These are phyloP conservation scores for Annulohypoxylon stygium DNA, from an alignment of 495 filamentous ascomycete species.

Conservation along the genomic window DNA sequence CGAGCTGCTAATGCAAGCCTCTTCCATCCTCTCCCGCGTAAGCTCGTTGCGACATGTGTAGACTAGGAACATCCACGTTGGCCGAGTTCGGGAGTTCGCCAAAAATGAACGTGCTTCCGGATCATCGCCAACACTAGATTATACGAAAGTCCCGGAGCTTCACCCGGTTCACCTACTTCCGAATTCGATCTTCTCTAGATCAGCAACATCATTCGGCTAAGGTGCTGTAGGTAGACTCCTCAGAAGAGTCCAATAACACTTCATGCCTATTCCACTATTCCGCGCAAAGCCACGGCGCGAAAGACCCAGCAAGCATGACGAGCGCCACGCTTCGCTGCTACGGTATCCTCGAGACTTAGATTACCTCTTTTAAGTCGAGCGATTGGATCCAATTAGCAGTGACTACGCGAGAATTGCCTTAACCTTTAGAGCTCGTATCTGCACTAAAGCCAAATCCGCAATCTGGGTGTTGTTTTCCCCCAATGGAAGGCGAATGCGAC, in stretches of 20 bases:
- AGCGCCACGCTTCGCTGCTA: slow-evolving; percentile 12
- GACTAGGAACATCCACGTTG: slow-evolving; percentile 30
- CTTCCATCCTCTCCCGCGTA: slow-evolving; percentile 22
- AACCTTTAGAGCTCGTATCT: slow-evolving; percentile 30
- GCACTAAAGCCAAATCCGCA: slow-evolving; percentile 26
- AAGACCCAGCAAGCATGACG: not conserved
- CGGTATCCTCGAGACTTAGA: slow-evolving; percentile 12
- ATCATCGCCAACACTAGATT: slow-evolving; percentile 26
- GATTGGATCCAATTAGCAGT: slow-evolving; percentile 8
- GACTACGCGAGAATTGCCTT: slow-evolving; percentile 5
- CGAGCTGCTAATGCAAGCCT: slow-evolving; percentile 30
- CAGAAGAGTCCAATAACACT: not conserved
- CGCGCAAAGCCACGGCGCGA: slow-evolving; percentile 2
- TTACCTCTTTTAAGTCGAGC: slow-evolving; percentile 1
- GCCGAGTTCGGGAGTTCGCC: slow-evolving; percentile 30
- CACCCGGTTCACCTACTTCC: slow-evolving; percentile 32
- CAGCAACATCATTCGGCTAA: slow-evolving; percentile 19
- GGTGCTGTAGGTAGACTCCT: slow-evolving; percentile 1
- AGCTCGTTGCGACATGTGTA: slow-evolving; percentile 18
- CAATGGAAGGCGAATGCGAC: slow-evolving; percentile 16
- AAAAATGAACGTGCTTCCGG: slow-evolving; percentile 36
- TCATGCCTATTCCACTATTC: slow-evolving; percentile 2
- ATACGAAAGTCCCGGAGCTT: slow-evolving; percentile 31
- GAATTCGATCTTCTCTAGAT: slow-evolving; percentile 35
- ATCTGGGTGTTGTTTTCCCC: not conserved